Conservation (phyloP, 2,329 filamentous ascomycete genomes). For the Sporothrix dimorphospora region DNA sequence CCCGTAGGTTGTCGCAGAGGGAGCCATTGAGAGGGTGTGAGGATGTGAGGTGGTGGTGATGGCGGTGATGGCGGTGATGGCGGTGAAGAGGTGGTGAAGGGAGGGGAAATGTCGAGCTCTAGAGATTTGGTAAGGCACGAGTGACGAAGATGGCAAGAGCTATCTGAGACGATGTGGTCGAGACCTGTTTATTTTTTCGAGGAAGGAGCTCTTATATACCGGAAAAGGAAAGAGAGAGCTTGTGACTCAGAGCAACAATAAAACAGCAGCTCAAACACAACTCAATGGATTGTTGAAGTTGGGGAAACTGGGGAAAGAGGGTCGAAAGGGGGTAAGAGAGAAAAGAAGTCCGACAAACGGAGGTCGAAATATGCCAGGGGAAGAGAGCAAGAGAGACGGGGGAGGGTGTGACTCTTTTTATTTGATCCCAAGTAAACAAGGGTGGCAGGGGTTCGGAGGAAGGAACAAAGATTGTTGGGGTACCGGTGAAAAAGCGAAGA, state of each 20-base stretch:
- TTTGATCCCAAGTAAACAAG: background rate
- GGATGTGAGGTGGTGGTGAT: background rate
- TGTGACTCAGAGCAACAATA: constrained; percentile 23
- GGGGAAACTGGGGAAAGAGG: background rate
- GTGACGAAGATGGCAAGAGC: background rate
- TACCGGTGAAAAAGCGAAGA: constrained; percentile 4
- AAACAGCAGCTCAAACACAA: background rate
- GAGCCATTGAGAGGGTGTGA: constrained; percentile 37
- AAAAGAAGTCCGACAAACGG: background rate
- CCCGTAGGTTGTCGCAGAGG: constrained; percentile 31
- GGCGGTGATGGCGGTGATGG: background rate
- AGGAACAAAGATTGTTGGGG: constrained; percentile 5
- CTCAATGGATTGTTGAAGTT: background rate
- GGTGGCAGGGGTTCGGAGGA: background rate
- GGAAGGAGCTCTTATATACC: constrained; percentile 19
- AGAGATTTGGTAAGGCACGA: background rate
- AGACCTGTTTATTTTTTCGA: background rate
- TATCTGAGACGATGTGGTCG: background rate
- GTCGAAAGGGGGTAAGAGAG: background rate
- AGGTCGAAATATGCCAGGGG: background rate
- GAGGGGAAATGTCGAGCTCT: background rate
- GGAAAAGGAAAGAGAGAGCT: background rate
- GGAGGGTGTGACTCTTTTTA: constrained; percentile 8
- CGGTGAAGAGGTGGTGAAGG: background rate
- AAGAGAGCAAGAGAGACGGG: background rate